phyloP scores from a whole-genome alignment of 192 early-diverging fungal genomes.

The Phlyctochytrium arcticum region DNA sequence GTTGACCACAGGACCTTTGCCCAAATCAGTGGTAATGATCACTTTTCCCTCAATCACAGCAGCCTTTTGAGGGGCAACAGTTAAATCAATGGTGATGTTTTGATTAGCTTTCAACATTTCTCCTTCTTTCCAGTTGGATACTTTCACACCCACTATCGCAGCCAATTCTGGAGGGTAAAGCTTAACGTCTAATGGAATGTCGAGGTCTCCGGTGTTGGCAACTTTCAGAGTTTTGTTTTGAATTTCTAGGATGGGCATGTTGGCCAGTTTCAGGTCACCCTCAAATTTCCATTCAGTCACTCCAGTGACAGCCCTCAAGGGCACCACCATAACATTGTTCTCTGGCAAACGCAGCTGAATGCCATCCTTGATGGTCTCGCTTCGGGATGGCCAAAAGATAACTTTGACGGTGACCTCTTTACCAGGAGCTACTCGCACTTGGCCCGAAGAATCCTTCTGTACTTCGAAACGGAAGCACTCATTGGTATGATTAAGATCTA shows the following conservation, averaged over 20 bases:
- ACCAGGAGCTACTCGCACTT: slow-evolving; percentile 29
- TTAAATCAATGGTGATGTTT: slow-evolving; percentile 22
- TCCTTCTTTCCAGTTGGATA: slow-evolving; percentile 1
- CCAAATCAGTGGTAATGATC: slow-evolving; percentile 37
- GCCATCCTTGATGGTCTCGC: slow-evolving; percentile 43
- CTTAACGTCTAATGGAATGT: slow-evolving; percentile 40
- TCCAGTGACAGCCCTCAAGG: slow-evolving; percentile 32
- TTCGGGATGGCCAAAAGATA: slow-evolving; percentile 28
- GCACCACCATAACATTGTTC: slow-evolving; percentile 19
- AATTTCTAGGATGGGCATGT: slow-evolving; percentile 46
- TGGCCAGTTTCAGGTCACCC: slow-evolving; percentile 36
- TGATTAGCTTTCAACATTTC: slow-evolving; percentile 16
- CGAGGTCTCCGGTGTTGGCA: slow-evolving; percentile 41
- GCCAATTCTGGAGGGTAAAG: slow-evolving; percentile 25
- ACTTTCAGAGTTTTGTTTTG: slow-evolving; percentile 36
- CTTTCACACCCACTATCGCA: slow-evolving; percentile 9
- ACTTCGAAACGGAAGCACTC: slow-evolving; percentile 34
- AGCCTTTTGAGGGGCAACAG: slow-evolving; percentile 28
- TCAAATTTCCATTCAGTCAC: slow-evolving; percentile 38
- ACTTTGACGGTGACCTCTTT: slow-evolving; percentile 26
- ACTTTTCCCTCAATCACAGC: slow-evolving; percentile 28
- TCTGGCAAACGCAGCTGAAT: slow-evolving; percentile 32
- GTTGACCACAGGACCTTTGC: slow-evolving; percentile 22
- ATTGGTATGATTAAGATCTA: slow-evolving; percentile 42
- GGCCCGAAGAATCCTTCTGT: slow-evolving; percentile 27